Percentiles rank a stretch among this genome's conserved stretches.
These are phyloP conservation scores for Neolentinus lepideus DNA, from an alignment of 1,284 basidiomycete species.

Conservation along the genomic window DNA sequence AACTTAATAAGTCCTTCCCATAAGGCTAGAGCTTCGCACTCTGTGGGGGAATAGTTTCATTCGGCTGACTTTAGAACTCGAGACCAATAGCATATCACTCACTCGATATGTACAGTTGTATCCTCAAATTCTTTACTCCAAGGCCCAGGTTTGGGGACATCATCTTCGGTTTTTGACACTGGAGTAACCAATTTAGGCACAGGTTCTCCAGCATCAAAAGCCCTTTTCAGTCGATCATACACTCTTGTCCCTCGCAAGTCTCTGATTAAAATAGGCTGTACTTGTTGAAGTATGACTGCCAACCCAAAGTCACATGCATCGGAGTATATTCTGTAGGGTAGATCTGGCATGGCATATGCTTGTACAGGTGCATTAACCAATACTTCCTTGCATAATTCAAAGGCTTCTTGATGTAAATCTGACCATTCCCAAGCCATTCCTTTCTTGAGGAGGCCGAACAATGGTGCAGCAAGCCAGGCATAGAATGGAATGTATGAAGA, in stretches of 20 bases:
- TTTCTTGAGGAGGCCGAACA: slow-evolving; percentile 19
- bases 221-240: slow-evolving; percentile 21
- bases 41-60: slow-evolving; percentile 18
- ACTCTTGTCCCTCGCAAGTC: slow-evolving; percentile 28
- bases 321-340: slow-evolving; percentile 28
- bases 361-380: slow-evolving; percentile 19
- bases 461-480: slow-evolving; percentile 18
- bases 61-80: slow-evolving; percentile 19
- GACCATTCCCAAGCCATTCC: slow-evolving; percentile 21
- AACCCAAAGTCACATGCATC: slow-evolving; percentile 30
- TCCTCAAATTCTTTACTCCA: slow-evolving; percentile 20
- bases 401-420: slow-evolving; percentile 16
- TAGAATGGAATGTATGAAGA: slow-evolving; percentile 23
- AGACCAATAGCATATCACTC: slow-evolving; percentile 25
- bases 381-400: slow-evolving; percentile 19
- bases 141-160: not conserved
- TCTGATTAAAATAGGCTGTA: slow-evolving; percentile 25
- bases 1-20: slow-evolving; percentile 24
- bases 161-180: slow-evolving; percentile 12
- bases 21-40: slow-evolving; percentile 21
- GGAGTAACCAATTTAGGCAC: slow-evolving; percentile 15
- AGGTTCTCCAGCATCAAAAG: slow-evolving; percentile 8
- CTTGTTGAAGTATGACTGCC: slow-evolving; percentile 27
- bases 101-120: slow-evolving; percentile 19
- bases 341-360: slow-evolving; percentile 21